Evolutionary conservation across 1,139 yeast genomes (phyloP), one percentile per base, ranked within the genome.

Genomic region (Eremothecium sinecaudum): DNA sequence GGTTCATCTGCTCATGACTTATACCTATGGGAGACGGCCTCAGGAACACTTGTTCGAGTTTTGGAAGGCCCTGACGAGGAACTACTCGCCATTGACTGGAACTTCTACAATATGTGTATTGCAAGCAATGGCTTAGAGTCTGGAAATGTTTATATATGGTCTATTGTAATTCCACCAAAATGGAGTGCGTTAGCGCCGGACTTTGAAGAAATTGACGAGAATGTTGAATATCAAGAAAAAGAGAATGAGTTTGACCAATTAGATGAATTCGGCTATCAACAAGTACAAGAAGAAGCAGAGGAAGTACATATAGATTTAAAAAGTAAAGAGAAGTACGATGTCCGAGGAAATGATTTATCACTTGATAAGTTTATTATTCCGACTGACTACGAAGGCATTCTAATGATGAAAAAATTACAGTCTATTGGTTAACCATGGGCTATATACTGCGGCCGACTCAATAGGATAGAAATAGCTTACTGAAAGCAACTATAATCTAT

Each of bases 111-210:
- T 36, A 83, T 94, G 54, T 66, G 73, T 42, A 76, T 87, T 26
- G 83, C 81, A 7, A 81, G 94, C n/a, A 81, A 84, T 13, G 96
- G 97, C 0, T 62, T 83, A 33, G 97, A 87, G 50, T 71, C 83
- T 24, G 97, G 97, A 1, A 67, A 74, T 18, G 70, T 87, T 1
- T 86, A 83, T 53, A 56, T 82, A 32, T 90, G 96, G 96, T 75
- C 81, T 36, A 72, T 83, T 12, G 73, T 73, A 29, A 74, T 82
- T 24, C 93, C 94, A 1, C 96, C 86, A 50, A 81, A 83, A 59
- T 87, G 98, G 98, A 80, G 94, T 57, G 94, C 96, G 0, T 65
- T 87, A 46, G 97, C 97, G 0, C 97, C 97, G 0, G 98, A 90
- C 57, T 87, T 90, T 54, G 94, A 81, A 35, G 97, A 87, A 55